Conservation (phyloP, 805 yeast species). For the Wickerhamiella sorbophila region DNA sequence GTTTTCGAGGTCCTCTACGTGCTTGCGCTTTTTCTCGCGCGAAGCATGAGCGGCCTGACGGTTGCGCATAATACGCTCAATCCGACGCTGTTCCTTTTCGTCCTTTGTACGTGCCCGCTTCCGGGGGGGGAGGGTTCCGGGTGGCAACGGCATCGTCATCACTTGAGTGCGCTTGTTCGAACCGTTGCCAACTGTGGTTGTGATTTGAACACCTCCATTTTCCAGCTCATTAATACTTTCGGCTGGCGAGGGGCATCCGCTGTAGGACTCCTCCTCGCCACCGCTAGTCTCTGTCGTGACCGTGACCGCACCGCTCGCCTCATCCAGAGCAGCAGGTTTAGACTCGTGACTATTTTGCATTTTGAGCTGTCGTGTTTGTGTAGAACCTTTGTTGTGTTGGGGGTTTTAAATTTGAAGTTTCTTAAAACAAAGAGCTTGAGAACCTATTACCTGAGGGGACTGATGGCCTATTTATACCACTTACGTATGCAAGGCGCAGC, state of each 20-base stretch:
- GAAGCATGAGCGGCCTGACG: constrained; percentile 97
- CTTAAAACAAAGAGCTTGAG: neutral
- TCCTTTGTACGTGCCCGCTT: constrained; percentile 93
- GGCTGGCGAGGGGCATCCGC: neutral
- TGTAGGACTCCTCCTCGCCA: neutral
- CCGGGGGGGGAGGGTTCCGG: constrained; percentile 66
- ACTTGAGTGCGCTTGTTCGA: constrained; percentile 21
- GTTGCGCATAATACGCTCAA: constrained; percentile 84
- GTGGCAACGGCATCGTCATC: constrained; percentile 24
- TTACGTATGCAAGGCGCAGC: neutral
- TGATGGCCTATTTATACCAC: neutral
- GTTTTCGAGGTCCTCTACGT: constrained; percentile 70
- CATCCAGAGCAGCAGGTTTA: constrained; percentile 1
- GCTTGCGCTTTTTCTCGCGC: constrained; percentile 88
- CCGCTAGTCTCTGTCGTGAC: neutral
- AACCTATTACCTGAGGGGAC: neutral
- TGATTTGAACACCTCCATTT: neutral
- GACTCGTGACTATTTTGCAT: constrained; percentile 2
- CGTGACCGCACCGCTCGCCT: constrained; percentile 3
- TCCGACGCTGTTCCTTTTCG: constrained; percentile 91
- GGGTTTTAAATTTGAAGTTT: neutral
- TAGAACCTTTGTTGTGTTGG: neutral
- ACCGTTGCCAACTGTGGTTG: neutral
- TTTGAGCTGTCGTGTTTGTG: neutral
- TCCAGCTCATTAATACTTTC: constrained; percentile 2